Base-by-base conservation (phyloP, 2,329 filamentous ascomycete species). In the Ophiocordyceps camponoti-saundersi region DNA sequence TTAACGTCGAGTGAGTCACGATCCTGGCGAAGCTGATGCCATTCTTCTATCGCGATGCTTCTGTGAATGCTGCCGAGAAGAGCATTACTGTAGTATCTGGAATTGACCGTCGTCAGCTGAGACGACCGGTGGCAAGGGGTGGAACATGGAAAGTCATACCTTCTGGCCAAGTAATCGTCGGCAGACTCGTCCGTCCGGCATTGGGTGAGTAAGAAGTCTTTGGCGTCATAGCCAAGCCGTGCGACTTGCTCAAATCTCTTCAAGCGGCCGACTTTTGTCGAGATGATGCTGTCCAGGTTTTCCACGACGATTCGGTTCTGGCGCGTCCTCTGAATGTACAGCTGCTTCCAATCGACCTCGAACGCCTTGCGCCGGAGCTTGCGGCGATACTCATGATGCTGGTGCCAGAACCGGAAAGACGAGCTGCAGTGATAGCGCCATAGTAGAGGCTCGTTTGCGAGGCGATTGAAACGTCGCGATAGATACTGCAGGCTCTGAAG, bases 41-140 rank as follows among this genome's bases (percentile, higher is more conserved):
- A 96, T 58, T 85, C 76, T 41, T 80, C 72, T 47, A 96, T 72
- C 8, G 88, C 90, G 48, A 84, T 75, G 51, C 77, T 77, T 51
- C 90, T 79, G 61, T 96, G 85, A 46, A 96, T 80, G 56, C 81
- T 82, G 53, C 82, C 80, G 42, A 96, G 70, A 2, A 85, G 73
- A 3, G 79, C 76, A 57, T 77, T 79, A 46, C 83, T 81, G 61
- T 86, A 88, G 61, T 86, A 87, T 56, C 83, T 85, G 53, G 43
- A n/a, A 5, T 20, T 40, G n/a, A 29, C 36, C 48, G 49, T 43
- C 12, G 47, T 51, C 39, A 6, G 30, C 45, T 23, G 20, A 26
- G 15, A 42, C 34, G 13, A 30, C 22, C n/a, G n/a, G 22, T 6
- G 13, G 42, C 21, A 32, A 22, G 16, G 13, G 20, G 46, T 3